Evolutionary conservation across 129 eudicot species (phyloP).

Genomic region (Saussurea involucrata): DNA sequence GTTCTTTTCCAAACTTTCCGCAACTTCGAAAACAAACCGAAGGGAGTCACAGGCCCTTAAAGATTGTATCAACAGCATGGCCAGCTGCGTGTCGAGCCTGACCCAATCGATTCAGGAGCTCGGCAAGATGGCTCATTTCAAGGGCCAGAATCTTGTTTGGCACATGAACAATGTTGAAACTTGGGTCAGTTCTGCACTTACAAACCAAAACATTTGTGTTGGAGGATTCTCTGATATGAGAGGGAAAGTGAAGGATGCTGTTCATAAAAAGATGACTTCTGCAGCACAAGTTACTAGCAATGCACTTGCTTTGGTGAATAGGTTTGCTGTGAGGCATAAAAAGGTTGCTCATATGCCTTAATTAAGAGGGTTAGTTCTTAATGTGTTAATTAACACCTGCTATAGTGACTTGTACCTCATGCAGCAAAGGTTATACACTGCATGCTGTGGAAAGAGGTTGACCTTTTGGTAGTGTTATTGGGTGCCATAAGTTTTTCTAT

Average conservation of each 20-base stretch:
- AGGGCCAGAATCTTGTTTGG: slow-evolving; percentile 47
- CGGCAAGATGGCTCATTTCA: slow-evolving; percentile 23
- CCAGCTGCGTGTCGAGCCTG: slow-evolving; percentile 48
- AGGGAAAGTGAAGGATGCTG: slow-evolving; percentile 50
- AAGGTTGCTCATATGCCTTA: slow-evolving; percentile 9
- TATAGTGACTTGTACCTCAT: too few species aligned
- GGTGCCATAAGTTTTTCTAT: slow-evolving; percentile 20
- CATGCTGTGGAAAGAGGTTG: too few species aligned
- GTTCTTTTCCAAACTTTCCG: slow-evolving; percentile 34
- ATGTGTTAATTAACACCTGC: not conserved
- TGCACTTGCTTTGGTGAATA: slow-evolving; percentile 75
- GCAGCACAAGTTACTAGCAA: slow-evolving; percentile 66
- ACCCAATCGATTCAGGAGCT: slow-evolving; percentile 53
- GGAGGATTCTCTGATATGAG: slow-evolving; percentile 57
- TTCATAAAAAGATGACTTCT: slow-evolving; percentile 31
- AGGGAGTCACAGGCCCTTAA: slow-evolving; percentile 46
- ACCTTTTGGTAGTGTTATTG: not conserved
- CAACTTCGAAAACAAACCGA: slow-evolving; percentile 32
- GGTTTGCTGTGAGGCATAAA: slow-evolving; percentile 38
- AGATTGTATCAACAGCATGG: slow-evolving; percentile 61
- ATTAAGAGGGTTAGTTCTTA: not conserved
- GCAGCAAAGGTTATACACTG: too few species aligned
- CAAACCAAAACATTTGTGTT: slow-evolving; percentile 48
- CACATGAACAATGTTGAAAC: slow-evolving; percentile 75
- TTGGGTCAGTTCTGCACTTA: slow-evolving; percentile 80